Conservation (phyloP, 495 filamentous ascomycete species). For the Lasiosphaeriaceae sp. region DNA sequence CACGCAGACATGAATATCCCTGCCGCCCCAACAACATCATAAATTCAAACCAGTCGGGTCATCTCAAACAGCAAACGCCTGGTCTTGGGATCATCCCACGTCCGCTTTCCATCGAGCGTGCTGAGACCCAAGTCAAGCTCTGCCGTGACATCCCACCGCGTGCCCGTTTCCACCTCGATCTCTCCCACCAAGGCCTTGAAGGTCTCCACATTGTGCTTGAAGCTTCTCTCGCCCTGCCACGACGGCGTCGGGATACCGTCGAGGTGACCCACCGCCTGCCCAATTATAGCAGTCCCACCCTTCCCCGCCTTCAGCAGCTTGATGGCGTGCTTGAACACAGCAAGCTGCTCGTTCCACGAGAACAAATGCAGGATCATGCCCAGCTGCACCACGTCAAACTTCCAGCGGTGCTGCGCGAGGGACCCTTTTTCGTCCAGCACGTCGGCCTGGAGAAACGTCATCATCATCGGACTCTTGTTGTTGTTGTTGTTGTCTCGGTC, state of each 20-base stretch:
- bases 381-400: constrained; percentile 33
- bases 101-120: constrained; percentile 1
- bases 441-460: neutral
- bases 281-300: constrained; percentile 25
- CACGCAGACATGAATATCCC: too few species aligned
- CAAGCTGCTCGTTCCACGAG: constrained; percentile 35
- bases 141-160: constrained; percentile 26
- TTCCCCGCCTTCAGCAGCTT: constrained; percentile 34
- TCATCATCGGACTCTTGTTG: too few species aligned
- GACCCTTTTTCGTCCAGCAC: too few species aligned
- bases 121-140: too few species aligned
- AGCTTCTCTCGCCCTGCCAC: constrained; percentile 18
- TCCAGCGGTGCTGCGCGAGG: too few species aligned
- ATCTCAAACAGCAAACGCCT: constrained; percentile 21
- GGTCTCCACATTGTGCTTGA: constrained; percentile 39
- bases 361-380: constrained; percentile 45
- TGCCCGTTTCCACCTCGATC: constrained; percentile 37
- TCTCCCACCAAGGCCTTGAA: constrained; percentile 41
- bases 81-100: constrained; percentile 17
- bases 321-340: constrained; percentile 24
- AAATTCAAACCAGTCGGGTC: neutral
- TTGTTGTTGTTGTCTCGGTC: constrained; percentile 27
- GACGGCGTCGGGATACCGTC: too few species aligned
- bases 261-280: neutral
- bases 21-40: too few species aligned